Evolutionary conservation across 2,329 filamentous ascomycete genomes (phyloP).

Genomic region (Exophiala mesophila): DNA sequence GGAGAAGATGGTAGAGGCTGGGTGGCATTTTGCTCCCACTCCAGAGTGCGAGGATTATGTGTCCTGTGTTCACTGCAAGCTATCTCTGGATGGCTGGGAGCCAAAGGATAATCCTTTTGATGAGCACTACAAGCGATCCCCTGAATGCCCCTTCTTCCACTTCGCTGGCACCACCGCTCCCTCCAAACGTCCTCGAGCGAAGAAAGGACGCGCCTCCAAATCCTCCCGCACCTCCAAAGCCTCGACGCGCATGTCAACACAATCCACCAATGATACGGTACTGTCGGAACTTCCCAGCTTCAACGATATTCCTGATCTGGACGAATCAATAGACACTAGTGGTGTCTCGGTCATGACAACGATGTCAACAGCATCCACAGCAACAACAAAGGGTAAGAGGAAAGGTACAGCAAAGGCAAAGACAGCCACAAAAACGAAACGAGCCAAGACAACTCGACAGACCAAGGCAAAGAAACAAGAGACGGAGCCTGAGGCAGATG

Average conservation of each 20-base stretch:
- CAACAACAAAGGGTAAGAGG: slow-evolving; percentile 45
- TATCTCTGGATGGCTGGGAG: slow-evolving; percentile 93
- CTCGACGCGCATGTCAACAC: slow-evolving; percentile 55
- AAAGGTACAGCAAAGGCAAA: slow-evolving; percentile 35
- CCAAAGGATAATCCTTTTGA: slow-evolving; percentile 84
- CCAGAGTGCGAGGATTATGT: slow-evolving; percentile 81
- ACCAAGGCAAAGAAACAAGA: slow-evolving; percentile 22
- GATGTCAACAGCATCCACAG: slow-evolving; percentile 37
- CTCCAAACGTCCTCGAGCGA: slow-evolving; percentile 50
- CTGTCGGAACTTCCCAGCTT: slow-evolving; percentile 39
- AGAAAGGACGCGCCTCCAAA: slow-evolving; percentile 47
- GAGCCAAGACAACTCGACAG: slow-evolving; percentile 23
- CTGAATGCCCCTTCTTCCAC: slow-evolving; percentile 76
- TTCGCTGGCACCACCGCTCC: slow-evolving; percentile 55
- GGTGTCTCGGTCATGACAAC: slow-evolving; percentile 41
- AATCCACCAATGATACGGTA: slow-evolving; percentile 40
- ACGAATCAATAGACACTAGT: slow-evolving; percentile 56
- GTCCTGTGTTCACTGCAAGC: slow-evolving; percentile 82
- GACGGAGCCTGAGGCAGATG: slow-evolving; percentile 28
- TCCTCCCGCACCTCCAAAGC: slow-evolving; percentile 54
- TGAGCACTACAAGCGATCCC: slow-evolving; percentile 76
- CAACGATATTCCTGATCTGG: slow-evolving; percentile 33
- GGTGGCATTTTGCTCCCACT: slow-evolving; percentile 89
- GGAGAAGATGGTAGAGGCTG: slow-evolving; percentile 85
- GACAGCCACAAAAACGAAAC: slow-evolving; percentile 32